Percentiles rank a stretch among this genome's conserved stretches.
These are phyloP conservation scores for Anthostomella pinea DNA, from an alignment of 2,329 filamentous ascomycete genomes.

Conservation along the genomic window DNA sequence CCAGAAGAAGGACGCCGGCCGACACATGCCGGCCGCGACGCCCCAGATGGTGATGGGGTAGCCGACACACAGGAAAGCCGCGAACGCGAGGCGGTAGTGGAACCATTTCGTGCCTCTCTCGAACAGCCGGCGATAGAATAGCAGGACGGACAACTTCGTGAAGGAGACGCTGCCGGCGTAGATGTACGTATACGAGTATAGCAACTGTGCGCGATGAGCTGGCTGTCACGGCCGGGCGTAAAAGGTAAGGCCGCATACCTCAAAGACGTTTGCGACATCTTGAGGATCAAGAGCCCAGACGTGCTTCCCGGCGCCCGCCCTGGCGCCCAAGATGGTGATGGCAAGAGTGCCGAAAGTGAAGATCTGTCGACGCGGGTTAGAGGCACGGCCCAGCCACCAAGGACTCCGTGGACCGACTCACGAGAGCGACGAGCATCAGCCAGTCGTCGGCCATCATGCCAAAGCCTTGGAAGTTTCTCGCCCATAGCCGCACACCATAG, in stretches of 20 bases:
- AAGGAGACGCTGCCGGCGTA: slow-evolving; percentile 30
- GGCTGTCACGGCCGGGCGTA: too few relatives aligned
- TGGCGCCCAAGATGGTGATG: slow-evolving; percentile 20
- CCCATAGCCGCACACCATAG: slow-evolving; percentile 18
- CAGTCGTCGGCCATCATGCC: slow-evolving; percentile 24
- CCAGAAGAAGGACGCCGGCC: slow-evolving; percentile 25
- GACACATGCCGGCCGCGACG: slow-evolving; percentile 21
- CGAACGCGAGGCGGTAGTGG: slow-evolving; percentile 20
- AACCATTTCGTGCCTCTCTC: slow-evolving; percentile 25
- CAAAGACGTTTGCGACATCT: slow-evolving; percentile 17
- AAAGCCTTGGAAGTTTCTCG: slow-evolving; percentile 19
- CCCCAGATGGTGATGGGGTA: slow-evolving; percentile 27
- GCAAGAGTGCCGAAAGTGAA: slow-evolving; percentile 20
- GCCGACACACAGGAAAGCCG: slow-evolving; percentile 20
- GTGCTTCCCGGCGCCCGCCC: slow-evolving; percentile 21
- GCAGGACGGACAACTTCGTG: slow-evolving; percentile 31
- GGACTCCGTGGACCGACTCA: slow-evolving; percentile 14
- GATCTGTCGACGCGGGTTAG: slow-evolving; percentile 8
- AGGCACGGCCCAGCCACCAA: neutral
- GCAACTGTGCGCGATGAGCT: slow-evolving; percentile 18
- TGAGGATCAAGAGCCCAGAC: slow-evolving; percentile 17
- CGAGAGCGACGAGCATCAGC: slow-evolving; percentile 23
- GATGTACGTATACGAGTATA: slow-evolving; percentile 31
- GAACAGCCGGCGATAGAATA: slow-evolving; percentile 33
- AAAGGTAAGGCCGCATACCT: slow-evolving; percentile 13